Evolutionary conservation across 495 filamentous ascomycete genomes (phyloP).

Genomic region (Thermothielavioides terrestris): DNA sequence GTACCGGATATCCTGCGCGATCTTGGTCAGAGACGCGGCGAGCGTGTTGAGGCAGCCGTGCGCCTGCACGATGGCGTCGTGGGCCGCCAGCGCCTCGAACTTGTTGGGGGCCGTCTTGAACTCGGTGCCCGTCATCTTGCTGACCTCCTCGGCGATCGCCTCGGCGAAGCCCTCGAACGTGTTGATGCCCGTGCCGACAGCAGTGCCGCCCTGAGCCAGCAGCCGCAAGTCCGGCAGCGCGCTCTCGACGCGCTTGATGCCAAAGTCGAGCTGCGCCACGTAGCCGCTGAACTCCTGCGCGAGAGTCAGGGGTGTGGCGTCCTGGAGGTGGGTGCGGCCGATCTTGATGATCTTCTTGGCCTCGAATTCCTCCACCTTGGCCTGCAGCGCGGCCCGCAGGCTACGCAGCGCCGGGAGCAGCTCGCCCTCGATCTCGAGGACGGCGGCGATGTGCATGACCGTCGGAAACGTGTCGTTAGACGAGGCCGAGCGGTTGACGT

Average conservation of each 20-base stretch:
- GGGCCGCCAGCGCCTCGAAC: conserved; percentile 95
- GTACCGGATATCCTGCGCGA: conserved; percentile 95
- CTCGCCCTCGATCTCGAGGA: conserved; percentile 80
- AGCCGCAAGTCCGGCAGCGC: conserved; percentile 75
- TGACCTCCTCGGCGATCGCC: conserved; percentile 80
- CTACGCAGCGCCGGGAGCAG: conserved; percentile 75
- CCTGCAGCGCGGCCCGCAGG: conserved; percentile 73
- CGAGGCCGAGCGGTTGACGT: conserved; percentile 97
- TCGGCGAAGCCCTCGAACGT: conserved; percentile 95
- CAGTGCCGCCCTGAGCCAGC: conserved; percentile 92
- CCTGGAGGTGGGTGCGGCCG: conserved; percentile 93
- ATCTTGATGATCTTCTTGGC: conserved; percentile 90
- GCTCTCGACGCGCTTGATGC: conserved; percentile 78
- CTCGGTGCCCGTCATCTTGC: conserved; percentile 79
- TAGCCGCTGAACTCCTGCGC: conserved; percentile 99
- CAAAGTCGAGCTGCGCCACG: conserved; percentile 83
- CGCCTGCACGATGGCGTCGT: conserved; percentile 93
- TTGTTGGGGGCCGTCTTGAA: conserved; percentile 99
- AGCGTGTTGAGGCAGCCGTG: conserved; percentile 89
- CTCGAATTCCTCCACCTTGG: conserved; percentile 84
- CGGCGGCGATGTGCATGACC: conserved; percentile 98
- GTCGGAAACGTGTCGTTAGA: conserved; percentile 99
- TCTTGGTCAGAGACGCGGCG: conserved; percentile 89
- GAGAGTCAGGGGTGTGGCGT: conserved; percentile 90
- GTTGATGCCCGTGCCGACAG: conserved; percentile 95